These are phyloP conservation scores for Calonectria hongkongensis DNA, from an alignment of 2,329 filamentous ascomycete species.

Conservation along the genomic window DNA sequence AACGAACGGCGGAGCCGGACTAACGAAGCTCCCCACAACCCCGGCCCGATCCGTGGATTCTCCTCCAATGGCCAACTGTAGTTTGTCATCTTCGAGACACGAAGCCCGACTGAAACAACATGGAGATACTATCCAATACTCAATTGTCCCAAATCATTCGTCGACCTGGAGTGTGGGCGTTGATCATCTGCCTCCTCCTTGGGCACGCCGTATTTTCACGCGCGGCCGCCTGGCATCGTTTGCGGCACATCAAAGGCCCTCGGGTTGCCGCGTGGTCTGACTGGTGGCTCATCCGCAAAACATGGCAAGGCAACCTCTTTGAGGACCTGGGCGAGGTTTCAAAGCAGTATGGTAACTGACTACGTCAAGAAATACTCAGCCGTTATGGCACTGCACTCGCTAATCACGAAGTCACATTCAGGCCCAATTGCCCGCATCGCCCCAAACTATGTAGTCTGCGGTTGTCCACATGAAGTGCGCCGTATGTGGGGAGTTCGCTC, in stretches of 20 bases:
- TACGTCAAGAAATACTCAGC: neutral
- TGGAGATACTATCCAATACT: conserved; percentile 1
- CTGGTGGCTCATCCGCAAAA: conserved; percentile 36
- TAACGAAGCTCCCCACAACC: conserved; percentile 16
- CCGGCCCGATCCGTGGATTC: neutral
- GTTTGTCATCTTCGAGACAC: conserved; percentile 1
- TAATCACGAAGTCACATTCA: neutral
- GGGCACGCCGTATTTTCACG: conserved; percentile 14
- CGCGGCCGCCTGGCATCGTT: conserved; percentile 19
- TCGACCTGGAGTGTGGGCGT: neutral
- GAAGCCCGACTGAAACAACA: neutral
- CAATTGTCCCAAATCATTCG: neutral
- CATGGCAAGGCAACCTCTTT: conserved; percentile 33
- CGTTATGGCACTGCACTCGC: neutral
- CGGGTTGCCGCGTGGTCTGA: conserved; percentile 31
- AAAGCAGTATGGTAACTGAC: conserved; percentile 30
- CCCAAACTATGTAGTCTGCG: conserved; percentile 34
- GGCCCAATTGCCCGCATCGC: conserved; percentile 35
- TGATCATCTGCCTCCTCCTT: neutral
- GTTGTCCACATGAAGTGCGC: conserved; percentile 27
- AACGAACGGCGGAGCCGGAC: neutral
- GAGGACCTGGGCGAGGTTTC: conserved; percentile 32
- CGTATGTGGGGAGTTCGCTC: conserved; percentile 38
- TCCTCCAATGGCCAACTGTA: conserved; percentile 1
- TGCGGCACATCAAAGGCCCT: conserved; percentile 35